Base-by-base conservation (phyloP, 148 eudicot species). In the Limonium bicolor region DNA sequence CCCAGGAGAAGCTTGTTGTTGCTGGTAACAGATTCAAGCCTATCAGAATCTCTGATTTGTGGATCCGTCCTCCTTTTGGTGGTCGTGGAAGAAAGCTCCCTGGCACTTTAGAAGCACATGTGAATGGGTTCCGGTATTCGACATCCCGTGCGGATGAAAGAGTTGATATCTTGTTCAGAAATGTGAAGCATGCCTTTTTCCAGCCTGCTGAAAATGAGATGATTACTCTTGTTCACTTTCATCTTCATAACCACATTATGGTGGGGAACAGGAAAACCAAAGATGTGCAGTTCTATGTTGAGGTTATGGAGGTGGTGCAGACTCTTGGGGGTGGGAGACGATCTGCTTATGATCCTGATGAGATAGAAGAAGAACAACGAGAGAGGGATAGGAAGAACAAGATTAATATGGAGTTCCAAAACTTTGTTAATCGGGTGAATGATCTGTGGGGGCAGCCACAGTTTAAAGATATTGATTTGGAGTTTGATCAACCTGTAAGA, bases 151-250 rank as follows among this genome's bases (percentile, higher is more conserved):
- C 60, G 0, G 92, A 79, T 19, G 86, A 88, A 68, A 86, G 86
- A 31, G 81, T 77, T 6, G 94, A 83, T 32, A 41, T 88, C 13
- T 51, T 82, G 90, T 88, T 53, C 64, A 75, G 50, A 4, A 88
- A 88, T 46, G 63, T 88, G 36, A 88, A 88, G 41, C 97, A 88
- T 33, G 94, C 97, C 2, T 88, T 88, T 53, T 88, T 88, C 66
- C 97, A 88, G 68, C 92, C 97, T 15, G 92, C 97, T 34, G 97
- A 88, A 54, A 88, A 75, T 59, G 97, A 88, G 41, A 83, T 83
- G 97, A 88, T 88, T 41, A 80, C 94, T 13, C 74, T 88, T 1
- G 59, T 88, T 28, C 97, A 88, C 66, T 88, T 88, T 27, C 97
- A 88, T 51, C 69, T 88, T 20, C 94, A 83, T 45, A 80, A 88